These are phyloP conservation scores for Sporisorium reilianum DNA, from an alignment of 1,284 basidiomycete species.

Conservation along the genomic window DNA sequence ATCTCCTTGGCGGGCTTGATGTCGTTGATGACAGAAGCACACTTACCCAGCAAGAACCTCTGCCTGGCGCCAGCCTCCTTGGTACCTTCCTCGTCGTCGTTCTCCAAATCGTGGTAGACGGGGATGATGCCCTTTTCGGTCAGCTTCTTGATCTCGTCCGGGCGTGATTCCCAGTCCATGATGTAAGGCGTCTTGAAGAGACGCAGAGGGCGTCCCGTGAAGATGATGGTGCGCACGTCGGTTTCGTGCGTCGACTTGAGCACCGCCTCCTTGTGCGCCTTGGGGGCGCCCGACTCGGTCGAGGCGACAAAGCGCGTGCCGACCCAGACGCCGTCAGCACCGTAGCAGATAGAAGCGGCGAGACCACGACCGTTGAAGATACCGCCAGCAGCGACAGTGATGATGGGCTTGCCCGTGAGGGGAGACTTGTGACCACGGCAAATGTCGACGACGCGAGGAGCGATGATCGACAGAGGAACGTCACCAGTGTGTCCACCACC, in stretches of 20 bases:
- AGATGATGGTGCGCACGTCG: conserved; percentile 64
- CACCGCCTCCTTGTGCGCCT: conserved; percentile 64
- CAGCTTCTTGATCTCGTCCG: conserved; percentile 64
- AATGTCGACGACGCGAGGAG: conserved; percentile 61
- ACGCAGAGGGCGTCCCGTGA: conserved; percentile 81
- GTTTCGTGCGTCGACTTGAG: conserved; percentile 63
- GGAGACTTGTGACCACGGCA: conserved; percentile 58
- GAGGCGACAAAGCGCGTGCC: conserved; percentile 88
- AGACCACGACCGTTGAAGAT: conserved; percentile 61
- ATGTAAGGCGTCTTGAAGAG: conserved; percentile 68
- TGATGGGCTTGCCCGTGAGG: conserved; percentile 61
- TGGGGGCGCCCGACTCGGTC: conserved; percentile 59
- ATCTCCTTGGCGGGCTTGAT: conserved; percentile 62
- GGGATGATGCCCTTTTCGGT: conserved; percentile 63
- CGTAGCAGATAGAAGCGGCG: conserved; percentile 60
- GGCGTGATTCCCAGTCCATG: conserved; percentile 60
- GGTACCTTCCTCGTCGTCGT: conserved; percentile 61
- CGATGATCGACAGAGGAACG: conserved; percentile 58
- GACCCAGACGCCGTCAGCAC: conserved; percentile 62
- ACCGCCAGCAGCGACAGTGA: conserved; percentile 61
- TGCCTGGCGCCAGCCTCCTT: conserved; percentile 51
- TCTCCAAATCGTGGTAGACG: conserved; percentile 61
- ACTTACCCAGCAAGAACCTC: conserved; percentile 63
- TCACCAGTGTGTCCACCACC: conserved; percentile 66
- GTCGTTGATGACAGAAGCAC: conserved; percentile 74